Conservation (phyloP, 2,329 filamentous ascomycete genomes). For the Mycosphaerella sp. region DNA sequence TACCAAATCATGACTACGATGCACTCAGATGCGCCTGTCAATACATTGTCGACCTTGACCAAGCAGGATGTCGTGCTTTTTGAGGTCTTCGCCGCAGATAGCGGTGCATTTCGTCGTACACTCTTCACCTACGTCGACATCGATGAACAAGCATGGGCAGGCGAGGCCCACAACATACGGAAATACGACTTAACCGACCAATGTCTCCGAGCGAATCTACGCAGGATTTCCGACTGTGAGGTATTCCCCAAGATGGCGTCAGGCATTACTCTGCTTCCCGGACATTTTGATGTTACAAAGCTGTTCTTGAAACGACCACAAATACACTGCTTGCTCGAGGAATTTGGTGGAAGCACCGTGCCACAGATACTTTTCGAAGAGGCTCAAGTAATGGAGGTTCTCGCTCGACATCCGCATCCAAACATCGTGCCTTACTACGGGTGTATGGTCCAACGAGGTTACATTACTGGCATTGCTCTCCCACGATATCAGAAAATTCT, state of each 20-base stretch:
- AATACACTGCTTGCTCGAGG: slow-evolving; percentile 20
- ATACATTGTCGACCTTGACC: background rate
- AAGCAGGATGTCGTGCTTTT: slow-evolving; percentile 11
- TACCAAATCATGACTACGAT: background rate
- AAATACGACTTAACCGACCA: slow-evolving; percentile 19
- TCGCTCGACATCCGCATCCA: slow-evolving; percentile 21
- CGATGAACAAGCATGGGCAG: slow-evolving; percentile 11
- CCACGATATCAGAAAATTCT: slow-evolving; percentile 21
- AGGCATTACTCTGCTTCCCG: no score
- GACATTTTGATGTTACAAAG: slow-evolving; percentile 13
- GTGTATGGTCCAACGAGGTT: slow-evolving; percentile 22
- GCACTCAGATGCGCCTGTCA: slow-evolving; percentile 1
- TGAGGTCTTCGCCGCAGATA: slow-evolving; percentile 13
- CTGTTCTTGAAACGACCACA: slow-evolving; percentile 26
- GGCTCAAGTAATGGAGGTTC: slow-evolving; percentile 20
- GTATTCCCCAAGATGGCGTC: no score
- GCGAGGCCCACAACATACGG: slow-evolving; percentile 12
- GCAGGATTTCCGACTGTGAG: no score
- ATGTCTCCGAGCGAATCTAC: slow-evolving; percentile 11
- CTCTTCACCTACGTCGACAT: slow-evolving; percentile 14
- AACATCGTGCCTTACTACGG: slow-evolving; percentile 26
- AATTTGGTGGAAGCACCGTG: slow-evolving; percentile 17
- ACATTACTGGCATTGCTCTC: slow-evolving; percentile 24
- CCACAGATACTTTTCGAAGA: slow-evolving; percentile 23
- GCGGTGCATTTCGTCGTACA: slow-evolving; percentile 9